Conservation (phyloP, 1,284 basidiomycete species). For the Cutaneotrichosporon spelunceum region DNA sequence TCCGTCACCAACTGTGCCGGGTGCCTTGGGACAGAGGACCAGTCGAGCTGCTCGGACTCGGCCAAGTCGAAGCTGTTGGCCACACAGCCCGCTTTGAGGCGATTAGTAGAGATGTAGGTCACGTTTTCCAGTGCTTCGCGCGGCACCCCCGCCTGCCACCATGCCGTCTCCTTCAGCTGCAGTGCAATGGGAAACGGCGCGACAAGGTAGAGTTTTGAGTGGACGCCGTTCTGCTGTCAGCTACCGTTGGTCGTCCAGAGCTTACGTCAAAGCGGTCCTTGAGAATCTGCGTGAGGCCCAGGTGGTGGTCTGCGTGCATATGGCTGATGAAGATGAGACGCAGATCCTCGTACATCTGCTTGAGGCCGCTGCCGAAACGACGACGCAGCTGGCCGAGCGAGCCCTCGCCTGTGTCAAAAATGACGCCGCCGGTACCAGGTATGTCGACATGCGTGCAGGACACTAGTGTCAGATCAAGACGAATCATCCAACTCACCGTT, state of each 20-base stretch:
- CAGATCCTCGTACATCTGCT: constrained; percentile 62
- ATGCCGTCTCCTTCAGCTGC: constrained; percentile 50
- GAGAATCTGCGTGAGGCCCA: constrained; percentile 73
- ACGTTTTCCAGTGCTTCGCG: constrained; percentile 42
- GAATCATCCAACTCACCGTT: constrained; percentile 52
- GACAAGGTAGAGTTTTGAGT: constrained; percentile 62
- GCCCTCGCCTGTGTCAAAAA: constrained; percentile 89
- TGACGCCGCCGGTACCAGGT: constrained; percentile 64
- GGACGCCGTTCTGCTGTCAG: constrained; percentile 31
- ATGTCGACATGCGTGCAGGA: constrained; percentile 70
- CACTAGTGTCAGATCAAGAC: constrained; percentile 52
- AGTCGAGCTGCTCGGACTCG: not conserved
- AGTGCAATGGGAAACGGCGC: constrained; percentile 51
- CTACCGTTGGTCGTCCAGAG: not conserved
- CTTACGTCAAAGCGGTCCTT: constrained; percentile 67
- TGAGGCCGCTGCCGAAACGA: constrained; percentile 65
- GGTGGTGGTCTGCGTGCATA: constrained; percentile 89
- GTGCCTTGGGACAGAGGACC: not conserved
- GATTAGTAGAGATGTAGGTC: constrained; percentile 35
- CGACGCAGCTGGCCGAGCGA: constrained; percentile 84
- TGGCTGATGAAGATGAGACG: constrained; percentile 84
- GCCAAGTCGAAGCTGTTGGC: not conserved
- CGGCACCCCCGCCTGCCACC: constrained; percentile 34
- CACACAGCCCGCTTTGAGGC: constrained; percentile 17
- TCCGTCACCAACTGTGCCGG: constrained; percentile 2